Evolutionary conservation across 805 yeast species (phyloP).

Genomic region (Martiniozyma abietophila): DNA sequence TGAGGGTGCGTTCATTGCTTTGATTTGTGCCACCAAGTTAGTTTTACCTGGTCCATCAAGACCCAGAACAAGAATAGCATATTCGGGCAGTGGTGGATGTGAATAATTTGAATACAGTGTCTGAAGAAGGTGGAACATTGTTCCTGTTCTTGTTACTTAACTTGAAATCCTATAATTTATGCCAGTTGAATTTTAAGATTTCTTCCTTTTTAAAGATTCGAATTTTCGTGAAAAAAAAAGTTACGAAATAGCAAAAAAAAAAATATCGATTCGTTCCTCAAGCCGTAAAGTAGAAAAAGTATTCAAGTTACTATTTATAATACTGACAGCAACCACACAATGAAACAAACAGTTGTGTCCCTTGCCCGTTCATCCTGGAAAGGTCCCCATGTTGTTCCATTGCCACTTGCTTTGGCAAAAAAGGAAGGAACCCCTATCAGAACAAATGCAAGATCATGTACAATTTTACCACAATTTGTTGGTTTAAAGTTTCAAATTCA

Average conservation of each 20-base stretch:
- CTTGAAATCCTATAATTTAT: too few relatives aligned
- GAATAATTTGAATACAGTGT: not conserved
- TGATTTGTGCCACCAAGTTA: constrained; percentile 60
- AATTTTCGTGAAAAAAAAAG: too few relatives aligned
- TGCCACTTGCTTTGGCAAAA: constrained; percentile 83
- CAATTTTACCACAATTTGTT: constrained; percentile 91
- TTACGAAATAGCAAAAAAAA: too few relatives aligned
- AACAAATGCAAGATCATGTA: constrained; percentile 93
- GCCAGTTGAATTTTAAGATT: too few relatives aligned
- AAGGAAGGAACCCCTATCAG: constrained; percentile 77
- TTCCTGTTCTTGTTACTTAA: too few relatives aligned
- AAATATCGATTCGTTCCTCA: too few relatives aligned
- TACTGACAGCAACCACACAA: too few relatives aligned
- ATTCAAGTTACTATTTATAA: too few relatives aligned
- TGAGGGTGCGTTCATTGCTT: constrained; percentile 35
- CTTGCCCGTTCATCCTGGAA: constrained; percentile 53
- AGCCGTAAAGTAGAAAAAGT: too few relatives aligned
- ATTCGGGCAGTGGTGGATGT: constrained; percentile 51
- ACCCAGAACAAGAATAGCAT: constrained; percentile 75
- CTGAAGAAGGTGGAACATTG: not conserved
- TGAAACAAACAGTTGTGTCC: constrained; percentile 32
- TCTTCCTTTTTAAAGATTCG: too few relatives aligned
- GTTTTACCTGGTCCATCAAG: constrained; percentile 96
- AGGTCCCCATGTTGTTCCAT: constrained; percentile 89
- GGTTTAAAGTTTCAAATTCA: constrained; percentile 93